Conservation (phyloP, 768 basidiomycete species). For the Termitomyces sp. region DNA sequence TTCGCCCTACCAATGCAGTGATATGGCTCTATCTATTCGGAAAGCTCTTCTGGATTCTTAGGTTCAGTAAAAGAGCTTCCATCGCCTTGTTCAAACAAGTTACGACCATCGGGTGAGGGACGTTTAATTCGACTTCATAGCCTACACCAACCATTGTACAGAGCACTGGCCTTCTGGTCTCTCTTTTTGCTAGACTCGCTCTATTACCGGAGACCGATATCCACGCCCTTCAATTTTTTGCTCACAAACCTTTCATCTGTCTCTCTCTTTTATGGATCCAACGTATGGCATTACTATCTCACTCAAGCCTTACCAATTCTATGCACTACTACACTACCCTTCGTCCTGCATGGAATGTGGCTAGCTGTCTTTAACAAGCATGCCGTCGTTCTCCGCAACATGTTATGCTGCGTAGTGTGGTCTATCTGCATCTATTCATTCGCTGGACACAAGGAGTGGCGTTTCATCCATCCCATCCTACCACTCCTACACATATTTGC, state of each 20-base stretch:
- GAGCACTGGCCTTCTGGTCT: constrained; percentile 17
- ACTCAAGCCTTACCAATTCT: constrained; percentile 83
- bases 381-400: constrained; percentile 28
- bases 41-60: constrained; percentile 51
- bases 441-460: constrained; percentile 94
- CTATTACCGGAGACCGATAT: constrained; percentile 61
- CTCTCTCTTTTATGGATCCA: constrained; percentile 89
- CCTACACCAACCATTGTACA: constrained; percentile 11
- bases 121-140: not conserved
- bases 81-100: constrained; percentile 33
- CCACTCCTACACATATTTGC: constrained; percentile 81
- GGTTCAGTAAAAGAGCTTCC: constrained; percentile 26
- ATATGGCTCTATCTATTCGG: constrained; percentile 76
- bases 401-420: constrained; percentile 54
- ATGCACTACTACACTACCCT: constrained; percentile 68
- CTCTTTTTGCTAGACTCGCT: constrained; percentile 56
- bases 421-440: constrained; percentile 68
- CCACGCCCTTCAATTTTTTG: constrained; percentile 82
- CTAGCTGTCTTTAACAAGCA: constrained; percentile 21
- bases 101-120: constrained; percentile 39
- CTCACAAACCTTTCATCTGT: constrained; percentile 77
- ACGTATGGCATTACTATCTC: constrained; percentile 85
- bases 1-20: constrained; percentile 86
- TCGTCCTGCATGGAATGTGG: constrained; percentile 58
- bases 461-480: constrained; percentile 89